A percentile compares a stretch with the other conserved stretches of the same genome.
phyloP scores from a whole-genome alignment of 257 asterid genomes.

The Fraxinus americana region DNA sequence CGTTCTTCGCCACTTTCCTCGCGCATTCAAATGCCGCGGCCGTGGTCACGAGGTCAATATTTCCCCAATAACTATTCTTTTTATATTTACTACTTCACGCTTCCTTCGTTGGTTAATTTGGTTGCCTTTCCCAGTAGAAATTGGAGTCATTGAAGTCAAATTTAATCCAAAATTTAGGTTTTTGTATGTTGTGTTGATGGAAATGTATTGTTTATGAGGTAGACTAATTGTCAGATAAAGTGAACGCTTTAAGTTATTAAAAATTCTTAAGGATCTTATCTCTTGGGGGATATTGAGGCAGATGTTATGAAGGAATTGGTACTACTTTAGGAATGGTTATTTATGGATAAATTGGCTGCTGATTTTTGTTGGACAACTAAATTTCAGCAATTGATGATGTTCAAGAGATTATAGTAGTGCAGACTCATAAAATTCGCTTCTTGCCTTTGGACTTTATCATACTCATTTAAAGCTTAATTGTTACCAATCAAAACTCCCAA shows the following conservation, averaged over 20 bases:
- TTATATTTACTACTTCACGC: not conserved
- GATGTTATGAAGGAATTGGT: not conserved
- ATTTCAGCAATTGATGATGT: too few relatives aligned
- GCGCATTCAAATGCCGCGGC: conserved; percentile 78
- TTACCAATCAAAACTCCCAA: not conserved
- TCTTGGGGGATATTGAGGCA: not conserved
- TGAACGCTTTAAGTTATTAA: not conserved
- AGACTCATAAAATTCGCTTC: not conserved
- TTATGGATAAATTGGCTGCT: not conserved
- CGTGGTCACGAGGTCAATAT: conserved; percentile 79
- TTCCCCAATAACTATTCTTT: not conserved
- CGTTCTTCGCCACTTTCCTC: conserved; percentile 84
- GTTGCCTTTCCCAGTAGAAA: not conserved
- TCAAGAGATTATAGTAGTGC: too few relatives aligned
- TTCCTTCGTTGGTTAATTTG: not conserved
- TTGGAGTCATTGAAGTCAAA: too few relatives aligned
- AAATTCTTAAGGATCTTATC: not conserved
- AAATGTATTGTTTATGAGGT: too few relatives aligned
- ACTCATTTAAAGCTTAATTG: not conserved
- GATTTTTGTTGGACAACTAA: not conserved
- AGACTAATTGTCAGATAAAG: too few relatives aligned
- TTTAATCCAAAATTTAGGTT: too few relatives aligned
- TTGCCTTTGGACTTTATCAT: not conserved
- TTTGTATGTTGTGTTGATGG: too few relatives aligned
- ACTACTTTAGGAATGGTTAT: not conserved